phyloP scores from a whole-genome alignment of 768 basidiomycete species.

The Tricholoma matsutake region DNA sequence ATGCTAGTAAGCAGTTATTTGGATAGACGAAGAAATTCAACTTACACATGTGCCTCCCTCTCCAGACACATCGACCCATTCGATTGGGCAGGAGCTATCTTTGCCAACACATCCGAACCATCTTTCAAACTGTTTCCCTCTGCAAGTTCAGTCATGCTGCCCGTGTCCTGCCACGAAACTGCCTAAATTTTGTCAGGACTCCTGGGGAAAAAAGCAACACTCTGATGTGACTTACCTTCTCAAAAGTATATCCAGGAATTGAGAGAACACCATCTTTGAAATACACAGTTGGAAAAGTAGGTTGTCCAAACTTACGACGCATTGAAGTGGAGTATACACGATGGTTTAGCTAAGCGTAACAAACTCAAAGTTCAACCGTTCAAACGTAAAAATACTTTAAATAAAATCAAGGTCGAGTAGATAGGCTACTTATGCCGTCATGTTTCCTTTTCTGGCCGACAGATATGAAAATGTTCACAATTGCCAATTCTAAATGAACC shows the following conservation, averaged over 20 bases:
- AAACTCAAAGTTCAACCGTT: neutral
- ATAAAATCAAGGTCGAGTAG: too few species aligned
- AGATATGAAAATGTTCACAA: too few species aligned
- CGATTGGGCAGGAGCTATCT: slow-evolving; percentile 70
- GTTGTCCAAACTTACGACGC: slow-evolving; percentile 53
- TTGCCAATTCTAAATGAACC: too few species aligned
- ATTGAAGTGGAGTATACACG: slow-evolving; percentile 24
- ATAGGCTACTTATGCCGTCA: too few species aligned
- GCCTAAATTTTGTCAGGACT: slow-evolving; percentile 36
- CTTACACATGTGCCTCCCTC: slow-evolving; percentile 70
- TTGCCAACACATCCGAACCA: slow-evolving; percentile 64
- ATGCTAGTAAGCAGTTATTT: neutral
- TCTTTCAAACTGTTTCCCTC: slow-evolving; percentile 72
- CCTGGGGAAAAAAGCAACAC: slow-evolving; percentile 1
- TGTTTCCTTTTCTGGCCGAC: too few species aligned
- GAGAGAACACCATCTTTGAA: slow-evolving; percentile 58
- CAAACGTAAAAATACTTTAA: too few species aligned
- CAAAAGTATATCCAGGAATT: slow-evolving; percentile 71
- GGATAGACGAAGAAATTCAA: slow-evolving; percentile 8
- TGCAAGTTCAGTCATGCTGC: slow-evolving; percentile 64
- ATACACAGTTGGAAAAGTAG: slow-evolving; percentile 55
- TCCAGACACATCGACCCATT: slow-evolving; percentile 72
- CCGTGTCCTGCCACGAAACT: slow-evolving; percentile 67
- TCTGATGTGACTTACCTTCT: slow-evolving; percentile 44
- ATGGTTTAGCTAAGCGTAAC: neutral